Evolutionary conservation across 2,329 filamentous ascomycete species (phyloP).

Genomic region (Exophiala sp.): DNA sequence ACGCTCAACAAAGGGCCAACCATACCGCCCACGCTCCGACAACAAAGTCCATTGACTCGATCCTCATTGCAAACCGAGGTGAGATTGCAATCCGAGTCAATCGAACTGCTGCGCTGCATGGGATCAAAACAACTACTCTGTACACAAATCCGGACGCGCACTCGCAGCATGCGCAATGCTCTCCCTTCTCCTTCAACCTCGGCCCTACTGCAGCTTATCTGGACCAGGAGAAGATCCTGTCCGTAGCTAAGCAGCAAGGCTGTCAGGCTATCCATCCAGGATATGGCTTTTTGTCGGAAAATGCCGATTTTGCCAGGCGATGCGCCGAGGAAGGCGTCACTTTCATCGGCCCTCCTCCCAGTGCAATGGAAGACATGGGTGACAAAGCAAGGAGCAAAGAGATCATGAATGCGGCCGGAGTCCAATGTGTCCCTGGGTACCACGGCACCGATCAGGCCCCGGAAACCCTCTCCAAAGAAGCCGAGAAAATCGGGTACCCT

Average conservation of each 20-base stretch:
- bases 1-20: slow-evolving; percentile 1
- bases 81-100: slow-evolving; percentile 95
- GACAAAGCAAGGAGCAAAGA: slow-evolving; percentile 91
- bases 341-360: slow-evolving; percentile 83
- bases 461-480: slow-evolving; percentile 58
- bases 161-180: slow-evolving; percentile 81
- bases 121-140: slow-evolving; percentile 86
- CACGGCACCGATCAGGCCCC: slow-evolving; percentile 77
- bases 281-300: slow-evolving; percentile 82
- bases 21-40: slow-evolving; percentile 9
- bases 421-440: slow-evolving; percentile 94
- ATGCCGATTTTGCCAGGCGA: slow-evolving; percentile 78
- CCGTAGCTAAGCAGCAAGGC: slow-evolving; percentile 74
- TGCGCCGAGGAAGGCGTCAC: slow-evolving; percentile 85
- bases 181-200: slow-evolving; percentile 75
- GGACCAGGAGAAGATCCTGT: slow-evolving; percentile 87
- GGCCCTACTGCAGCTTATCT: slow-evolving; percentile 81
- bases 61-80: slow-evolving; percentile 87
- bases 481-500: slow-evolving; percentile 62
- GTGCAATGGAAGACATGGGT: slow-evolving; percentile 76
- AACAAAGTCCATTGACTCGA: slow-evolving; percentile 26
- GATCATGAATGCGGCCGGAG: slow-evolving; percentile 92
- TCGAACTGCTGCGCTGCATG: slow-evolving; percentile 76
- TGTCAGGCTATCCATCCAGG: slow-evolving; percentile 92
- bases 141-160: slow-evolving; percentile 87